phyloP scores from a whole-genome alignment of 306 rosid species.

The Cucurbita moschata region DNA sequence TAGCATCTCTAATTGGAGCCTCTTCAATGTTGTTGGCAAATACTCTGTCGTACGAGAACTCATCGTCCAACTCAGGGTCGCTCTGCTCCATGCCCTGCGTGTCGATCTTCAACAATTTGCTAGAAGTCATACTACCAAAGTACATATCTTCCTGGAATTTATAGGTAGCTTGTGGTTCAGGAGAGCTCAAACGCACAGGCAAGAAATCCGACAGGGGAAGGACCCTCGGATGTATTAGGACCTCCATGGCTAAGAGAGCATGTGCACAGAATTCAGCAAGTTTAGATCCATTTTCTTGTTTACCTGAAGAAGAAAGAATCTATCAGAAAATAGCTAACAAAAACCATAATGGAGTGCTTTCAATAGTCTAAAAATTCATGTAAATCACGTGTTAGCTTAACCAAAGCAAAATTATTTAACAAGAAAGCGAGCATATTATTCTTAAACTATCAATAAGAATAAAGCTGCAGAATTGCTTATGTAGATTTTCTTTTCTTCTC shows the following conservation, averaged over 20 bases:
- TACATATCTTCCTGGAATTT: constrained; percentile 16
- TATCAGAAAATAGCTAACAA: not conserved
- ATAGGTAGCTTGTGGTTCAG: constrained; percentile 14
- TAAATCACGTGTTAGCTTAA: not conserved
- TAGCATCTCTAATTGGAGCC: constrained; percentile 11
- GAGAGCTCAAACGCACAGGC: constrained; percentile 9
- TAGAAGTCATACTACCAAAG: constrained; percentile 12
- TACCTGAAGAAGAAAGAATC: constrained; percentile 36
- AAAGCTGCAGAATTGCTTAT: not conserved
- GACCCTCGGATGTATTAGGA: constrained; percentile 81
- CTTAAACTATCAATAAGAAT: not conserved
- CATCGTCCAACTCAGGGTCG: constrained; percentile 21
- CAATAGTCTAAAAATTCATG: not conserved
- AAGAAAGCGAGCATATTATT: not conserved
- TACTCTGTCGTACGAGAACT: constrained; percentile 30
- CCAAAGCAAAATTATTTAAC: not conserved
- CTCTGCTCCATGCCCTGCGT: constrained; percentile 11
- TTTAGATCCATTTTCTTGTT: constrained; percentile 51
- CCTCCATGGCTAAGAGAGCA: constrained; percentile 73
- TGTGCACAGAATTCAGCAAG: constrained; percentile 70
- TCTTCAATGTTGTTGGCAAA: constrained; percentile 28
- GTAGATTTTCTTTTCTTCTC: not conserved
- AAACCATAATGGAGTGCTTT: too few species aligned
- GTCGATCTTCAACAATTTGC: constrained; percentile 17
- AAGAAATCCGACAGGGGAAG: constrained; percentile 39